Evolutionary conservation across 768 basidiomycete species (phyloP).

Genomic region (Xerocomellus amylosporus): DNA sequence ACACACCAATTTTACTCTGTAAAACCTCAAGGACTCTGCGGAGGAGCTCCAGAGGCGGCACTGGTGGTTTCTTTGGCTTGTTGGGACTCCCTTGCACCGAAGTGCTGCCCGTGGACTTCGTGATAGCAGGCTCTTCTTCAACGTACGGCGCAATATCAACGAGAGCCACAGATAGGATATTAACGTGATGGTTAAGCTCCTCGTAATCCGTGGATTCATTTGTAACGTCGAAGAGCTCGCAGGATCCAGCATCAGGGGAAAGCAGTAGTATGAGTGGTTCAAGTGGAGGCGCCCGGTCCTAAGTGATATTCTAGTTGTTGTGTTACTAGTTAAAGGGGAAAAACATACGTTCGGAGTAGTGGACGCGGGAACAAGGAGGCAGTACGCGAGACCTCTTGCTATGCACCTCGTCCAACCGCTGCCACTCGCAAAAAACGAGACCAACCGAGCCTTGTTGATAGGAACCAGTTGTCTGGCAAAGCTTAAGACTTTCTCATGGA

Average conservation of each 20-base stretch:
- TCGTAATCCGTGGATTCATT: conserved; percentile 60
- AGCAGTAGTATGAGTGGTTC: conserved; percentile 49
- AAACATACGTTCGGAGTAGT: conserved; percentile 14
- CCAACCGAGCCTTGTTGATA: conserved; percentile 47
- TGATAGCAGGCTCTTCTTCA: conserved; percentile 39
- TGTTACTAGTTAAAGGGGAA: not conserved
- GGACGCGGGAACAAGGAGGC: conserved; percentile 15
- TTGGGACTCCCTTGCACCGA: conserved; percentile 24
- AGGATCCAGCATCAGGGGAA: conserved; percentile 39
- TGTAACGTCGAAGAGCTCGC: conserved; percentile 51
- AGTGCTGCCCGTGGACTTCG: conserved; percentile 6
- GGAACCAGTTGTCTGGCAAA: conserved; percentile 42
- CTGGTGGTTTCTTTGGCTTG: conserved; percentile 30
- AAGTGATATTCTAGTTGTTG: not conserved
- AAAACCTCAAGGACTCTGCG: conserved; percentile 46
- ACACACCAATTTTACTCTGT: conserved; percentile 62
- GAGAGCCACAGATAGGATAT: conserved; percentile 57
- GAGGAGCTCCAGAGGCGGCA: conserved; percentile 50
- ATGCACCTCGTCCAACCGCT: conserved; percentile 51
- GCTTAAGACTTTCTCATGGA: conserved; percentile 45
- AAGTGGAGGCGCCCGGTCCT: conserved; percentile 53
- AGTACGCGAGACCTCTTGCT: conserved; percentile 55
- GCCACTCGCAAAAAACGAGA: conserved; percentile 52
- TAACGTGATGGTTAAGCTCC: conserved; percentile 51
- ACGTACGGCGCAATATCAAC: conserved; percentile 59